Evolutionary conservation across 78 protist species (phyloP), one percentile per base, ranked within the genome.

Genomic region (Cavenderia fasciculata): DNA sequence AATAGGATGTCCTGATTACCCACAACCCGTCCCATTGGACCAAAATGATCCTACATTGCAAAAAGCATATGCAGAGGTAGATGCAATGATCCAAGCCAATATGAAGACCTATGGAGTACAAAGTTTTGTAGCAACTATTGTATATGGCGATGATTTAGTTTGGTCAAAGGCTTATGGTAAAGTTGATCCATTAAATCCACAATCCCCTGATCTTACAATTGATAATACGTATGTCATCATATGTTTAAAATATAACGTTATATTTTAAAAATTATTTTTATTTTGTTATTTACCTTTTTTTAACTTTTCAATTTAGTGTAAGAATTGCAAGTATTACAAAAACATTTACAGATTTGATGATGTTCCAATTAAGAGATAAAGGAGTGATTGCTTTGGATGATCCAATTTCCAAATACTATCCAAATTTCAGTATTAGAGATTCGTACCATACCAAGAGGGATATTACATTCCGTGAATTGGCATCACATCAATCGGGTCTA

Each of bases 291-390:
- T 12, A 38, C 11, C 16, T 19, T 65, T 19, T 65, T 65, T 65
- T 65, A 23, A n/a, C 38, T 38, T 41, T 41, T 36, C 29, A 19
- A 25, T 3, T 27, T 51, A 46, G 1, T 77, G 44, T 77, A 19
- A 77, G 87, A 63, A 63, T 77, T 36, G 87, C 87, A 16, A 77
- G 87, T 77, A 63, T 77, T 49, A 77, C 87, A 23, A 77, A 77
- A 38, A 19, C 63, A 10, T 77, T 77, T 63, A 77, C 87, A 46
- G 23, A 69, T 47, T 49, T 77, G n/a, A 77, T 77, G 87, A 62
- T 77, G 74, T 77, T 36, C 54, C 41, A 77, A 63, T 34, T 77
- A n/a, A 41, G 87, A 38, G 87, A 77, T 63, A 25, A 51, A 59
- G 87, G 87, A 19, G 38, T 77, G 1, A 63, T 77, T 7, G n/a